These are phyloP conservation scores for Fusarium sarcochroum DNA, from an alignment of 2,329 filamentous ascomycete species.

Conservation along the genomic window DNA sequence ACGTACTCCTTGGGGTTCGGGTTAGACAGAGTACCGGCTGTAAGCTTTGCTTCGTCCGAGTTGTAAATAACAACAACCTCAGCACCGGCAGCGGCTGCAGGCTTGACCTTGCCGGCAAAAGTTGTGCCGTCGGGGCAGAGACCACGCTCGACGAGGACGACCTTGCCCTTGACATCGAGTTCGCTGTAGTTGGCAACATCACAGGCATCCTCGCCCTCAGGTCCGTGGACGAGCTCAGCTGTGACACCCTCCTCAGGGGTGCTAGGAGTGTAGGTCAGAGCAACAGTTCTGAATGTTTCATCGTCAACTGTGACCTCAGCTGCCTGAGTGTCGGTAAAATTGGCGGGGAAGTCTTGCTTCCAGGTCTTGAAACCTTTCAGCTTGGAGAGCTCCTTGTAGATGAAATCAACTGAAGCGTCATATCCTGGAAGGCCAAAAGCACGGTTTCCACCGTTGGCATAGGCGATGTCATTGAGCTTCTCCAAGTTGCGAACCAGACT, in stretches of 20 bases:
- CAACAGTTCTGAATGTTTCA: constrained; percentile 47
- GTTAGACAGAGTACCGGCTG: constrained; percentile 47
- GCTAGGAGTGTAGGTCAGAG: constrained; percentile 51
- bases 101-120: constrained; percentile 51
- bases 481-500: constrained; percentile 48
- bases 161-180: constrained; percentile 49
- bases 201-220: constrained; percentile 48
- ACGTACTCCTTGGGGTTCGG: constrained; percentile 49
- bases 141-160: constrained; percentile 52
- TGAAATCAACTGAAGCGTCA: constrained; percentile 53
- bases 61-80: constrained; percentile 52
- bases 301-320: constrained; percentile 47
- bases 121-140: constrained; percentile 50
- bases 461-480: constrained; percentile 50
- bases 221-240: constrained; percentile 45
- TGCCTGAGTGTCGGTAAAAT: constrained; percentile 45
- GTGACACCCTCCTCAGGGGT: constrained; percentile 51
- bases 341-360: constrained; percentile 51
- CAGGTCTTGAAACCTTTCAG: constrained; percentile 48
- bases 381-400: constrained; percentile 48
- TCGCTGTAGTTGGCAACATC: constrained; percentile 46
- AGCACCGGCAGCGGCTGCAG: constrained; percentile 50
- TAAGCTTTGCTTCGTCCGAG: constrained; percentile 49
- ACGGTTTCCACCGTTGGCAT: constrained; percentile 51
- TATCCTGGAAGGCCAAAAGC: constrained; percentile 52